phyloP scores from a whole-genome alignment of 345 rosid genomes.

The Aquilaria sinensis region DNA sequence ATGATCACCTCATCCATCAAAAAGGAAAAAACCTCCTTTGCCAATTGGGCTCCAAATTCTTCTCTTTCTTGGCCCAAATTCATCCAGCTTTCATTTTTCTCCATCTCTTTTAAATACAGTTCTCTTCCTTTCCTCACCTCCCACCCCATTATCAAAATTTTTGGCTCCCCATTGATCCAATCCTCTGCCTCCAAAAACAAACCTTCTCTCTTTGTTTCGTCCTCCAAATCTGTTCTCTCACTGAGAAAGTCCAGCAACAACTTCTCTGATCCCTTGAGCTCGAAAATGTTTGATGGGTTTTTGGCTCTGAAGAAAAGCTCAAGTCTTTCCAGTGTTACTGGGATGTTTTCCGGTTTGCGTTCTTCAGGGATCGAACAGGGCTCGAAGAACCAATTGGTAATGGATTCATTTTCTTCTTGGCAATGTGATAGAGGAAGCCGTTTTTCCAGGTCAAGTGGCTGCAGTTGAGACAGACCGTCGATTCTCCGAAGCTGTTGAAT shows the following conservation, averaged over 20 bases:
- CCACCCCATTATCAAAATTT: slow-evolving; percentile 50
- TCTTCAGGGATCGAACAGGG: not conserved
- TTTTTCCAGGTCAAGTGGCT: slow-evolving; percentile 59
- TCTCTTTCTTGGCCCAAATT: slow-evolving; percentile 24
- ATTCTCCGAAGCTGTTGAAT: slow-evolving; percentile 30
- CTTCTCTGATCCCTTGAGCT: slow-evolving; percentile 20
- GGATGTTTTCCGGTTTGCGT: slow-evolving; percentile 7
- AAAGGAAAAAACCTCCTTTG: slow-evolving; percentile 34
- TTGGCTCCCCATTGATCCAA: slow-evolving; percentile 47
- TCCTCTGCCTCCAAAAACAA: slow-evolving; percentile 35
- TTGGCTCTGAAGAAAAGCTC: slow-evolving; percentile 7
- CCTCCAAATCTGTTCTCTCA: slow-evolving; percentile 26
- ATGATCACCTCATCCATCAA: slow-evolving; percentile 53
- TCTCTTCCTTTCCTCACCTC: slow-evolving; percentile 41
- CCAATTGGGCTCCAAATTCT: slow-evolving; percentile 35
- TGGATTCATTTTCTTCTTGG: slow-evolving; percentile 16
- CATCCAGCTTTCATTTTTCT: slow-evolving; percentile 34
- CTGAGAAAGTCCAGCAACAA: slow-evolving; percentile 42
- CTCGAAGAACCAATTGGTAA: not conserved
- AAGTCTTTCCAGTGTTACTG: slow-evolving; percentile 15
- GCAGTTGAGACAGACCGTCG: slow-evolving; percentile 34
- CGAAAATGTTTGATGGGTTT: not conserved
- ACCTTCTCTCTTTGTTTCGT: not conserved
- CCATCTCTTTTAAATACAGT: slow-evolving; percentile 45
- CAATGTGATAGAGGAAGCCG: slow-evolving; percentile 31